Base-by-base conservation (phyloP, 371 early-diverging fungal genomes). In the Mucor sp. region DNA sequence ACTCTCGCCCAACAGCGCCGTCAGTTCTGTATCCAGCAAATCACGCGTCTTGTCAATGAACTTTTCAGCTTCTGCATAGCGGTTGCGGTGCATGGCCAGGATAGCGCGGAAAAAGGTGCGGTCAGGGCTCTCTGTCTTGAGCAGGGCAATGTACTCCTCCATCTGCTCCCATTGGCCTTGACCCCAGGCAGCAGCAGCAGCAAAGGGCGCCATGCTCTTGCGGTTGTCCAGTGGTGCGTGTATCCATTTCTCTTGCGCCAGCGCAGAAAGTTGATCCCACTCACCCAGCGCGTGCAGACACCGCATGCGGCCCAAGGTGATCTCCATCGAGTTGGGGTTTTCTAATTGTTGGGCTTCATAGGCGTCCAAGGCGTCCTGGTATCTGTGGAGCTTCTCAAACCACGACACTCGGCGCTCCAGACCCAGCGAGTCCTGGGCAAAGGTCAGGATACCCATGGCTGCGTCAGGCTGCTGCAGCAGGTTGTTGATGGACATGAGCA, bases 101-200 rank as follows among this genome's bases (percentile, higher is more conserved):
- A 99, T 92, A 7, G 98, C 96, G 50, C 89, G 86, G 86, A 92
- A 94, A 69, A 95, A 93, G 9, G 90, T 76, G 17, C 87, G 79
- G 63, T 89, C 90, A 23, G 90, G 84, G 14, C 89, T 87, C 43
- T 94, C 92, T 17, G 88, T 84, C 57, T 93, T 92, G 77, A 98
- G 88, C 28, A 90, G 79, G 0, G 86, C 82, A 63, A 97, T 91
- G 68, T 96, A 98, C 53, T 94, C 92, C 56, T 96, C 94, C 92
- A 98, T 93, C 14, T 89, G 82, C 37, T 95, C 93, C 92, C 95
- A 95, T 67, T 97, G 92, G 15, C 94, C 92, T 17, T 95, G 74
- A 60, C 95, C 95, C 98, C 98, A 99, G 1, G 97, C 94, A 41
- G 97, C 95, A n/a, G 91, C 94, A 17, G 96, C 96, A 12, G 94